Base-by-base conservation (phyloP, 345 rosid genomes). In the Angophora floribunda region DNA sequence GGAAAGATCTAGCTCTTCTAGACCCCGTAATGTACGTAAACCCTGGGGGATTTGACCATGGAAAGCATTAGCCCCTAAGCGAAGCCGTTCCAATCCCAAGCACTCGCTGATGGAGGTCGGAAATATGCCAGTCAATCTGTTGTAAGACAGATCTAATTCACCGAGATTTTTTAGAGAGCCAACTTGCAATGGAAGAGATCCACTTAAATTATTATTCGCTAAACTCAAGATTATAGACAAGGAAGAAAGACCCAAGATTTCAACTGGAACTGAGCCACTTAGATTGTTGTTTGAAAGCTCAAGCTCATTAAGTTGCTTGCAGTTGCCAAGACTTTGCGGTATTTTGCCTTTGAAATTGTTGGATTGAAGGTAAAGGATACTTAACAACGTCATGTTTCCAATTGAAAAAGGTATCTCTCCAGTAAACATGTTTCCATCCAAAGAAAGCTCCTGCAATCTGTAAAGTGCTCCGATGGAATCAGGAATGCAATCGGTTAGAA, bases 401-500 rank as follows among this genome's bases (percentile, higher is more conserved):
- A 65, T 65, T 2, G 44, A 65, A 30, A 10, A 0, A 0, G 78
- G 78, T 14, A 67, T 15, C 44, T 30, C 78, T 67, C 44, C 78
- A 6, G 78, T 67, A 4, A 67, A 15, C 78, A 30, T 7, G 44
- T 67, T 67, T 7, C 0, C 1, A 0, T 2, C 5, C 44, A 30
- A 67, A 67, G 0, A 15, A 67, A 30, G 11, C 7, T 2, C 1
- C 1, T 3, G 21, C 78, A 67, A 30, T 6, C 6, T 2, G 22
- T 67, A 15, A 67, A 67, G 78, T 67, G 44, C 78, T 30, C 78
- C 78, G 1, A 67, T 30, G 3, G 78, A 30, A 30, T 67, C 22
- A 0, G 78, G 78, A 30, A 67, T 0, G 44, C 11, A 3, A 30
- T 2, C 11, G 6, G 2, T 15, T 30, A 67, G 6, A 0, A 2